phyloP scores from a whole-genome alignment of 2,329 filamentous ascomycete genomes.

The Phialophora tarda region DNA sequence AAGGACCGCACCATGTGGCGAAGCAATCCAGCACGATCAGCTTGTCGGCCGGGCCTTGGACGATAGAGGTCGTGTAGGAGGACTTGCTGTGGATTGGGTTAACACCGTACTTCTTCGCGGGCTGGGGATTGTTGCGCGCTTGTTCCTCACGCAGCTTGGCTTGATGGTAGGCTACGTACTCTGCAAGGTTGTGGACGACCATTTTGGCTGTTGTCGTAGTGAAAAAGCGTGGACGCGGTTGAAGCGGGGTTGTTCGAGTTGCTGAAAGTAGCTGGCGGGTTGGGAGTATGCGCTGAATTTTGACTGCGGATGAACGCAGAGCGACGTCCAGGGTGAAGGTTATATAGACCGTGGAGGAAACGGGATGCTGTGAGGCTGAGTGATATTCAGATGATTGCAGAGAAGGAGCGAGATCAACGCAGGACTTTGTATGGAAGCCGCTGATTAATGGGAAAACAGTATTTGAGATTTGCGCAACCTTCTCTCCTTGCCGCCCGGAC shows the following conservation, averaged over 20 bases:
- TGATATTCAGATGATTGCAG: conserved; percentile 7
- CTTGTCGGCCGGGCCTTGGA: conserved; percentile 55
- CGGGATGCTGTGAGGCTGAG: conserved; percentile 9
- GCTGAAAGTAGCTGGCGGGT: conserved; percentile 16
- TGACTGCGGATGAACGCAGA: conserved; percentile 30
- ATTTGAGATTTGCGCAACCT: conserved; percentile 19
- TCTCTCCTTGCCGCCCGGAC: neutral
- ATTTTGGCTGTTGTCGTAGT: conserved; percentile 49
- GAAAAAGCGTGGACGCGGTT: conserved; percentile 39
- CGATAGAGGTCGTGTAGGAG: conserved; percentile 63
- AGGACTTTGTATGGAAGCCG: conserved; percentile 33
- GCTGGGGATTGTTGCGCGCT: conserved; percentile 26
- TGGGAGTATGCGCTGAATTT: conserved; percentile 30
- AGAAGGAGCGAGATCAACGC: conserved; percentile 2
- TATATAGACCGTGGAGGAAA: conserved; percentile 30
- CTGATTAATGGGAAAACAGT: conserved; percentile 19
- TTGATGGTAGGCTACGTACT: conserved; percentile 43
- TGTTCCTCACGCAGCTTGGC: conserved; percentile 39
- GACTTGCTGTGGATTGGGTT: conserved; percentile 56
- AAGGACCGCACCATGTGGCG: conserved; percentile 92
- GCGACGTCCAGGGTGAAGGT: conserved; percentile 41
- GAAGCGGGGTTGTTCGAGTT: conserved; percentile 20
- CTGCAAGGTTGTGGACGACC: conserved; percentile 52
- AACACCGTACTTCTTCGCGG: conserved; percentile 39
- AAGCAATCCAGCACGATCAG: conserved; percentile 84